Conservation (phyloP, 495 filamentous ascomycete genomes). For the Aspergillus ellipticus region DNA sequence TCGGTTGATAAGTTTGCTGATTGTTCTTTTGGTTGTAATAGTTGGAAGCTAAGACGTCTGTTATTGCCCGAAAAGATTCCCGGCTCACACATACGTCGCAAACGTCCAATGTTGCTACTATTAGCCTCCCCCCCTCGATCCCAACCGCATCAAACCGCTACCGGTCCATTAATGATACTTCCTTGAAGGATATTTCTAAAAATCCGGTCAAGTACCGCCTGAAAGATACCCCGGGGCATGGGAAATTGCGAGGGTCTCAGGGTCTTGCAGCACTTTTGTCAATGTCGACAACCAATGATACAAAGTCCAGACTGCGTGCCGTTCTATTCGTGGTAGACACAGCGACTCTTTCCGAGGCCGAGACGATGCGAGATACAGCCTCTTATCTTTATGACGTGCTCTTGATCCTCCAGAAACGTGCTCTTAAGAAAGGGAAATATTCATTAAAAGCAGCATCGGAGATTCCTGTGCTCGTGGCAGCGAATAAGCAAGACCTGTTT, state of each 20-base stretch:
- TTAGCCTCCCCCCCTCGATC: slow-evolving; percentile 63
- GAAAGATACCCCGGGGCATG: slow-evolving; percentile 89
- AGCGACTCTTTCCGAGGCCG: slow-evolving; percentile 61
- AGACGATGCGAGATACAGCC: slow-evolving; percentile 56
- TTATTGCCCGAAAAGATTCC: slow-evolving; percentile 29
- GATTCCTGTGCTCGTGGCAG: slow-evolving; percentile 76
- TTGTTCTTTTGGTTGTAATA: slow-evolving; percentile 19
- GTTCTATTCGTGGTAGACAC: slow-evolving; percentile 87
- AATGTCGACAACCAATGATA: slow-evolving; percentile 45
- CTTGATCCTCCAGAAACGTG: slow-evolving; percentile 72
- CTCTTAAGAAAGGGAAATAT: slow-evolving; percentile 45
- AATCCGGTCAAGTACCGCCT: slow-evolving; percentile 77
- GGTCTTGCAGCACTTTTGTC: slow-evolving; percentile 35
- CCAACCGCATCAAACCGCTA: slow-evolving; percentile 62
- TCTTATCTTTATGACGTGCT: slow-evolving; percentile 86
- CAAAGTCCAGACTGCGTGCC: slow-evolving; percentile 59
- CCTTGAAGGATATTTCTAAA: slow-evolving; percentile 57
- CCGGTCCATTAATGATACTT: slow-evolving; percentile 66
- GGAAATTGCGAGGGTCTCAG: slow-evolving; percentile 71
- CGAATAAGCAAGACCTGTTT: slow-evolving; percentile 94
- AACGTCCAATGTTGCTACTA: slow-evolving; percentile 64
- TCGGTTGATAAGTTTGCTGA: background rate
- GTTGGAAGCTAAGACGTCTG: slow-evolving; percentile 45
- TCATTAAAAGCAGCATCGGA: slow-evolving; percentile 56
- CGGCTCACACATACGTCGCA: slow-evolving; percentile 77